Conservation (phyloP, 306 rosid species). For the Dalbergia cochinchinensis region DNA sequence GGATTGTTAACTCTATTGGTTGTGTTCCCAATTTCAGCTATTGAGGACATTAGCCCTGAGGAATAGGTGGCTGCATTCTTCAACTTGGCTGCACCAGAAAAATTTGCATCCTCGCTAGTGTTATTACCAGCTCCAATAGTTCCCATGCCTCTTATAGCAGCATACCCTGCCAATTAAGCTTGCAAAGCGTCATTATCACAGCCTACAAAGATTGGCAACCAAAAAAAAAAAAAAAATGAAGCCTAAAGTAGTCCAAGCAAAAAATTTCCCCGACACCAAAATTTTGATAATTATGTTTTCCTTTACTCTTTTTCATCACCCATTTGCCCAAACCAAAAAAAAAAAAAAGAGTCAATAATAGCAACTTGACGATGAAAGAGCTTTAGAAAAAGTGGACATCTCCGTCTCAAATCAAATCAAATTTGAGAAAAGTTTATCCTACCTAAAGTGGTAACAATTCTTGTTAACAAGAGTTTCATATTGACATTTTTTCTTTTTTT, state of each 20-base stretch:
- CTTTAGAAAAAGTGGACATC: too few relatives aligned
- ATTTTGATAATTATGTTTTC: background rate
- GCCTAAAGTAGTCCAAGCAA: slow-evolving; percentile 38
- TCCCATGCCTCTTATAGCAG: slow-evolving; percentile 70
- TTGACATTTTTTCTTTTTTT: background rate
- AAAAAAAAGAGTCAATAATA: background rate
- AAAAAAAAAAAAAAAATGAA: slow-evolving; percentile 1
- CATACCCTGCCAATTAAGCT: slow-evolving; percentile 70
- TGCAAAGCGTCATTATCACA: slow-evolving; percentile 50
- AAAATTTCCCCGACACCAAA: background rate
- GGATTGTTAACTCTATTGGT: slow-evolving; percentile 43
- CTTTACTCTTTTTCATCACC: background rate
- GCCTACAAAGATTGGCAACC: background rate
- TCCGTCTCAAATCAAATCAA: too few relatives aligned
- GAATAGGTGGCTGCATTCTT: slow-evolving; percentile 56
- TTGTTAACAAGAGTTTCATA: background rate
- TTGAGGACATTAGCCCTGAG: slow-evolving; percentile 64
- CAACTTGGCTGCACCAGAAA: slow-evolving; percentile 64
- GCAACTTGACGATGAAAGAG: background rate
- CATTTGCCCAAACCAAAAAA: background rate
- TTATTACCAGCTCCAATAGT: slow-evolving; percentile 51
- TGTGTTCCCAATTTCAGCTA: slow-evolving; percentile 65
- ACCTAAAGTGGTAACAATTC: background rate
- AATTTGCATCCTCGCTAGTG: slow-evolving; percentile 59
- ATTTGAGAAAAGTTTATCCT: background rate